phyloP scores from a whole-genome alignment of 257 asterid species.

The Jacaranda copaia region DNA sequence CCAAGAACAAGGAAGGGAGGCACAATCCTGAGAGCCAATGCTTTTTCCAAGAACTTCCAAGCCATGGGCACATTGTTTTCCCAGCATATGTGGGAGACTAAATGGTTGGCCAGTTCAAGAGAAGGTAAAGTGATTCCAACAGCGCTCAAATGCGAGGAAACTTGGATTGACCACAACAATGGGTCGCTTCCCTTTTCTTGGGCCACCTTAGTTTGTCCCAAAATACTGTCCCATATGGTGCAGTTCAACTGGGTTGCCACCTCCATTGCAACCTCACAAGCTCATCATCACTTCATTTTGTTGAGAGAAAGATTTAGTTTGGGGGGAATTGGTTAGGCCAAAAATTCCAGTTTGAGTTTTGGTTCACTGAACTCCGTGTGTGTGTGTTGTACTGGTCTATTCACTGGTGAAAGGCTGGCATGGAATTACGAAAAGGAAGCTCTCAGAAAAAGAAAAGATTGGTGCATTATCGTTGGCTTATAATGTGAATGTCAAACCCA shows the following conservation, averaged over 20 bases:
- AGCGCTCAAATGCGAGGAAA: constrained; percentile 75
- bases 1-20: constrained; percentile 83
- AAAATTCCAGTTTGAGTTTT: constrained; percentile 28
- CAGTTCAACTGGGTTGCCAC: constrained; percentile 42
- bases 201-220: constrained; percentile 76
- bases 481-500: constrained; percentile 49
- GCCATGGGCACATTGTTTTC: constrained; percentile 85
- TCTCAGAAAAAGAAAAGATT: neutral
- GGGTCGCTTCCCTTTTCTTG: constrained; percentile 85
- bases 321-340: constrained; percentile 28
- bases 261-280: constrained; percentile 60
- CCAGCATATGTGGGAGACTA: constrained; percentile 93
- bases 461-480: constrained; percentile 43
- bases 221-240: constrained; percentile 66
- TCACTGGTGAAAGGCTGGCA: neutral
- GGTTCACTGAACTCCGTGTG: constrained; percentile 15
- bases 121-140: constrained; percentile 75
- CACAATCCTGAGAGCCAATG: constrained; percentile 75
- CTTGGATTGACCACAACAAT: constrained; percentile 75
- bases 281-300: constrained; percentile 37
- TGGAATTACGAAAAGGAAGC: neutral
- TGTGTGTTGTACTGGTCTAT: neutral
- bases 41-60: constrained; percentile 93
- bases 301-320: neutral
- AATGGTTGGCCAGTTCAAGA: constrained; percentile 64